Conservation (phyloP, 192 early-diverging fungal species). For the Coemansia sp. region DNA sequence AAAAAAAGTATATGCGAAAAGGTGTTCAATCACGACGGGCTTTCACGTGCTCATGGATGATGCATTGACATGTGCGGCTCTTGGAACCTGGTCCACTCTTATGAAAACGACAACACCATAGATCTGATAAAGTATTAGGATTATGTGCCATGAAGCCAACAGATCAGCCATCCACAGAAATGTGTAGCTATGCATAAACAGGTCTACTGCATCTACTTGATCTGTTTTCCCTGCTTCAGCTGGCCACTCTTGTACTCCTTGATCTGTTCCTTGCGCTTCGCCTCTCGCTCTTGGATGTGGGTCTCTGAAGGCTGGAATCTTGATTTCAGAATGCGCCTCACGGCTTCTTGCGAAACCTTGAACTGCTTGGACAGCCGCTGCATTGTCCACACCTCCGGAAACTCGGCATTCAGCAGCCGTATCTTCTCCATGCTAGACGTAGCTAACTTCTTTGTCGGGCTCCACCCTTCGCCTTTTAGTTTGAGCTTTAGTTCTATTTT, state of each 20-base stretch:
- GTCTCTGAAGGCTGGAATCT: slow-evolving; percentile 38
- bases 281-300: slow-evolving; percentile 42
- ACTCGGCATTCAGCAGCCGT: slow-evolving; percentile 44
- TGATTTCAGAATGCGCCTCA: slow-evolving; percentile 58
- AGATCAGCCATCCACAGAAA: not conserved
- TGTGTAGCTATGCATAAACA: not conserved
- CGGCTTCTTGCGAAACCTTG: slow-evolving; percentile 55
- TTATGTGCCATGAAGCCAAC: not conserved
- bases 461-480: slow-evolving; percentile 27
- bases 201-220: not conserved
- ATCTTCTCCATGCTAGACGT: slow-evolving; percentile 52
- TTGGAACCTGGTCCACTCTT: not conserved
- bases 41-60: not conserved
- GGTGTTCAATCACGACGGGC: too few species aligned
- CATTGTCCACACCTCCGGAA: slow-evolving; percentile 52
- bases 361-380: slow-evolving; percentile 54
- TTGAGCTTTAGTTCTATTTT: slow-evolving; percentile 53
- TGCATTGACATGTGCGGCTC: not conserved
- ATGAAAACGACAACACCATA: not conserved
- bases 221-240: not conserved
- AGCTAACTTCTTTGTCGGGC: slow-evolving; percentile 42
- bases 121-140: not conserved
- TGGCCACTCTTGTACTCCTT: slow-evolving; percentile 19
- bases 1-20: not conserved
- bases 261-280: slow-evolving; percentile 43